Base-by-base conservation (phyloP, 2,329 filamentous ascomycete species). In the Colletotrichum destructivum region DNA sequence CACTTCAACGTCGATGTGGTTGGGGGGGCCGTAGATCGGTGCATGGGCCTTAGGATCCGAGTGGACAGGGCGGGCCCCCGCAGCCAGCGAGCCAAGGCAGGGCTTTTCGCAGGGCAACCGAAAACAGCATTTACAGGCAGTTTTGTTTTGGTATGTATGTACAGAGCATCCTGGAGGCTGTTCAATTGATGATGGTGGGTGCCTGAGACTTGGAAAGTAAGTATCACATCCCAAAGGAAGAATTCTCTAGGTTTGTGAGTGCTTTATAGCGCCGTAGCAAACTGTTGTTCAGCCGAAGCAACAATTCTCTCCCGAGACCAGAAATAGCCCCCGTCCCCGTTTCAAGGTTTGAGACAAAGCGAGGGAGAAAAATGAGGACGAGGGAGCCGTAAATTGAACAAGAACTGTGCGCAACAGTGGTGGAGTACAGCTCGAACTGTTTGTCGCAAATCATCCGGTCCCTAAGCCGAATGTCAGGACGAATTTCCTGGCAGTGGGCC, bases 71-170 rank as follows among this genome's bases (percentile, higher is more conserved):
- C 42, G 65, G 65, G 31, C n/a, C 57, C 65, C 46, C 23, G 46
- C 52, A 47, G 40, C 54, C 40, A 26, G 57, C 65, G 63, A 56
- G 65, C 65, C 69, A 72, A 71, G 69, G 64, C 52, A 71, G 38
- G 69, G 60, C 54, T 66, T 72, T 72, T 69, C 59, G 60, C 65
- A 64, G 52, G 65, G 66, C 65, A 71, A 71, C 69, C 66, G 65
- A 59, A 72, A 69, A 51, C 69, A 69, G 52, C 26, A 59, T 59
- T 62, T 40, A 42, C 35, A 47, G 59, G 46, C 26, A 52, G 44
- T 44, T 26, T 8, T 49, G 54, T 26, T 60, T 31, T 31, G 26
- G 26, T 31, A 31, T 31, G 26, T 31, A 5, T 31, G 26, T 31
- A 31, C 26, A 31, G 26, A 31, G 26, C 26, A 7, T 31, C 26